Base-by-base conservation (phyloP, 495 filamentous ascomycete species). In the Xylaria cubensis region DNA sequence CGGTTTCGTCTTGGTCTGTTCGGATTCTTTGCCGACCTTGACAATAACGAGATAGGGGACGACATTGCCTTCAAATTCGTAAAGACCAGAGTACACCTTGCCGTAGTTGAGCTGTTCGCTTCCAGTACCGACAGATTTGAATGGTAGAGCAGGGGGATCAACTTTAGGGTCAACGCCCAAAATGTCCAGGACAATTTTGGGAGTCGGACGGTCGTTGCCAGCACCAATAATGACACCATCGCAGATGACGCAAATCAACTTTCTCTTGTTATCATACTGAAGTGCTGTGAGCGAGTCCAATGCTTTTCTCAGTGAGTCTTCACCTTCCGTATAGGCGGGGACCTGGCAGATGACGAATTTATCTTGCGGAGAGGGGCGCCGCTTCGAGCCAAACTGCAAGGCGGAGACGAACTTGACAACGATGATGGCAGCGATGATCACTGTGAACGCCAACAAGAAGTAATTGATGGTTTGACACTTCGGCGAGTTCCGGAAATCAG, bases 261-360 rank as follows among this genome's bases (percentile, higher is more conserved):
- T 97, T 66, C 94, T 86, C 85, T 99, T 99, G 83, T 99, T 97
- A 81, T 99, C 96, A 75, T 99, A 99, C 69, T 96, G 90, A 46
- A 99, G 86, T 21, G 94, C 94, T 21, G 96, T 97, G 71, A 98
- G 86, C 3, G 96, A 98, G 79, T 99, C 96, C 7, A 99, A 87
- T 42, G 94, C 95, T 77, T 97, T 95, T 61, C 96, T 88, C 26
- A 99, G 83, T 24, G 93, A 92, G 79, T 99, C 95, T 84, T 99
- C 96, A 71, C 95, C 96, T 84, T 99, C 96, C 0, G 96, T 99
- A 79, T 99, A 99, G 15, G 96, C 96, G 24, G 96, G 96, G 66
- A 99, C 93, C 81, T 97, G 92, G 84, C 96, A 98, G 73, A 99
- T 98, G 71, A 99, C 96, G 72, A 99, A 99, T 79, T 98, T 98